Conservation (phyloP, 164 flowering plant species). For the Cinnamomum chago region DNA sequence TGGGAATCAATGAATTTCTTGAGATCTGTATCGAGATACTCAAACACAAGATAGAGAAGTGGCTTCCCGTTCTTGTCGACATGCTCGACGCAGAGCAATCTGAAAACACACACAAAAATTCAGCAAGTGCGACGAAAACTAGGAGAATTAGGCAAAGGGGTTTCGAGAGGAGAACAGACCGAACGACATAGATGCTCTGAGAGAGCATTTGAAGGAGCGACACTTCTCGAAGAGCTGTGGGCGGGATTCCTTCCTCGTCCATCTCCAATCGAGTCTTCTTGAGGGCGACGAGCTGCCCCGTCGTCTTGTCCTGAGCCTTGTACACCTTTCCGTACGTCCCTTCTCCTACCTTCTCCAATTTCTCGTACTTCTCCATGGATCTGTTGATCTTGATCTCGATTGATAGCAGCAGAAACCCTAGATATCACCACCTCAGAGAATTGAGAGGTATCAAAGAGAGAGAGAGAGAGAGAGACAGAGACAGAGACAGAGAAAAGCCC, state of each 20-base stretch:
- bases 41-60: constrained; percentile 84
- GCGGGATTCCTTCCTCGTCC: constrained; percentile 99
- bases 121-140: neutral
- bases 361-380: constrained; percentile 83
- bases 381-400: neutral
- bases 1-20: constrained; percentile 86
- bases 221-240: constrained; percentile 93
- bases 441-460: neutral
- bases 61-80: constrained; percentile 72
- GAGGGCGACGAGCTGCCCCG: constrained; percentile 82
- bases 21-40: constrained; percentile 91
- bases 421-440: neutral
- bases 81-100: constrained; percentile 87
- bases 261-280: constrained; percentile 95
- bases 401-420: neutral
- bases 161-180: neutral
- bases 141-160: neutral
- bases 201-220: constrained; percentile 94
- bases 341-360: constrained; percentile 95
- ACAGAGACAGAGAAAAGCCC: neutral
- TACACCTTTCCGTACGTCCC: constrained; percentile 99
- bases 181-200: constrained; percentile 73
- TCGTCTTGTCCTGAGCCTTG: constrained; percentile 84
- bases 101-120: neutral
- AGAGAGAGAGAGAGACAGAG: neutral